Conservation (phyloP, 805 yeast species). For the Candida quercuum region DNA sequence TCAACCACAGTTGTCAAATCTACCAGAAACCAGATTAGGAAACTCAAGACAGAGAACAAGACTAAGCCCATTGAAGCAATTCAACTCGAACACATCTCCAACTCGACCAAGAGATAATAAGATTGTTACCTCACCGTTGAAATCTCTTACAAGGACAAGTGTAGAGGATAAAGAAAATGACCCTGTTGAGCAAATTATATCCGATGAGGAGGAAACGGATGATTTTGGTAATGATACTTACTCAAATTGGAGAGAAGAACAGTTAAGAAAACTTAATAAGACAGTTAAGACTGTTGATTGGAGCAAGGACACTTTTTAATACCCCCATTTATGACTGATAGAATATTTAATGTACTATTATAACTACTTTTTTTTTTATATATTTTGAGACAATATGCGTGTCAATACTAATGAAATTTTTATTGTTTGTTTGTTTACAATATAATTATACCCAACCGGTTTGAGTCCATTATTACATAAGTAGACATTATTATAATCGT, state of each 20-base stretch:
- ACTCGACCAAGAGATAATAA: slow-evolving; percentile 6
- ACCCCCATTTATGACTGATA: too few species aligned
- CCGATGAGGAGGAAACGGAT: slow-evolving; percentile 16
- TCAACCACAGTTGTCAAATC: slow-evolving; percentile 17
- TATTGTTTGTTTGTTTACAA: too few species aligned
- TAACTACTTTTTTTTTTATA: too few species aligned
- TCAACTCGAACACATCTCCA: slow-evolving; percentile 9
- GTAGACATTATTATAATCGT: too few species aligned
- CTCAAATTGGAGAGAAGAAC: slow-evolving; percentile 23
- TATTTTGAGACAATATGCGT: too few species aligned
- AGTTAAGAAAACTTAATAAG: slow-evolving; percentile 20
- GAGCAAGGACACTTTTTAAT: slow-evolving; percentile 16
- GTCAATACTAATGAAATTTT: too few species aligned
- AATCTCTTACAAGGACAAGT: slow-evolving; percentile 10
- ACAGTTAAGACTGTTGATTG: slow-evolving; percentile 7
- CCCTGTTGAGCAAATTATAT: slow-evolving; percentile 3
- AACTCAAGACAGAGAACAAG: slow-evolving; percentile 9
- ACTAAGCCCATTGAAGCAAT: slow-evolving; percentile 14
- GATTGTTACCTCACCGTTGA: slow-evolving; percentile 23
- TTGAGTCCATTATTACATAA: too few species aligned
- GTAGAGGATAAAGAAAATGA: slow-evolving; percentile 12
- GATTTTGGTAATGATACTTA: slow-evolving; percentile 12
- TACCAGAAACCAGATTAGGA: slow-evolving; percentile 10
- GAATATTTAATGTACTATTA: too few species aligned
- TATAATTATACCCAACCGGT: too few species aligned